A percentile compares a stretch with the other conserved stretches of the same genome.
Evolutionary conservation across 1,284 basidiomycete genomes (phyloP).

Genomic region (Melampsora americana): DNA sequence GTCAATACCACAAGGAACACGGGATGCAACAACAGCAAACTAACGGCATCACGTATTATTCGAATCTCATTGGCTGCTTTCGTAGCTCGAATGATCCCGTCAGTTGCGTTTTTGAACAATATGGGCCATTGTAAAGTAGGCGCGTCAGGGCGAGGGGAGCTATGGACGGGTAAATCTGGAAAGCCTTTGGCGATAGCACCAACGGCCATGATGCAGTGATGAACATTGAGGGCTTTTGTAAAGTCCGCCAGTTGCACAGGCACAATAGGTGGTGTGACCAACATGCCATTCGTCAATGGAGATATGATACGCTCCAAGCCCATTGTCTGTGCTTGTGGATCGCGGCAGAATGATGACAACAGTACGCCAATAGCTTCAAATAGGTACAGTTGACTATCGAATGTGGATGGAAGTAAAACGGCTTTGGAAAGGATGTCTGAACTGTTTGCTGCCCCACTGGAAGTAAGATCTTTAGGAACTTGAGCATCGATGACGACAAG

Average conservation of each 20-base stretch:
- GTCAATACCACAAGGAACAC: background rate
- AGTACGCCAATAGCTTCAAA: slow-evolving; percentile 89
- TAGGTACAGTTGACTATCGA: slow-evolving; percentile 90
- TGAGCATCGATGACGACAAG: slow-evolving; percentile 58
- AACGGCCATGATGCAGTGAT: slow-evolving; percentile 91
- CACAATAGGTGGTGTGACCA: slow-evolving; percentile 63
- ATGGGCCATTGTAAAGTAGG: slow-evolving; percentile 71
- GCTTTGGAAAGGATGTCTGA: slow-evolving; percentile 67
- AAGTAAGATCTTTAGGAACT: slow-evolving; percentile 59
- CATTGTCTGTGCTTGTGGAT: slow-evolving; percentile 44
- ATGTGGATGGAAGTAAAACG: slow-evolving; percentile 67
- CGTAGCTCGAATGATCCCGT: slow-evolving; percentile 81
- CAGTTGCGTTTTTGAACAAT: slow-evolving; percentile 81
- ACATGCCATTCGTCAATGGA: slow-evolving; percentile 75
- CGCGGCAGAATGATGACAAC: slow-evolving; percentile 59
- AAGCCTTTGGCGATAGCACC: slow-evolving; percentile 96
- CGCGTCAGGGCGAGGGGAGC: slow-evolving; percentile 66
- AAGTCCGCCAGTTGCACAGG: slow-evolving; percentile 63
- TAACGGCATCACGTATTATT: slow-evolving; percentile 85
- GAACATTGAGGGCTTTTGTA: slow-evolving; percentile 77
- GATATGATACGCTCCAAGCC: slow-evolving; percentile 65
- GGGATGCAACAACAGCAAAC: slow-evolving; percentile 51
- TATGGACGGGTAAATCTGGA: slow-evolving; percentile 65
- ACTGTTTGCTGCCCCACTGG: slow-evolving; percentile 14
- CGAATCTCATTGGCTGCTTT: slow-evolving; percentile 83